Base-by-base conservation (phyloP, 1,139 yeast species). In the Candida sojae region DNA sequence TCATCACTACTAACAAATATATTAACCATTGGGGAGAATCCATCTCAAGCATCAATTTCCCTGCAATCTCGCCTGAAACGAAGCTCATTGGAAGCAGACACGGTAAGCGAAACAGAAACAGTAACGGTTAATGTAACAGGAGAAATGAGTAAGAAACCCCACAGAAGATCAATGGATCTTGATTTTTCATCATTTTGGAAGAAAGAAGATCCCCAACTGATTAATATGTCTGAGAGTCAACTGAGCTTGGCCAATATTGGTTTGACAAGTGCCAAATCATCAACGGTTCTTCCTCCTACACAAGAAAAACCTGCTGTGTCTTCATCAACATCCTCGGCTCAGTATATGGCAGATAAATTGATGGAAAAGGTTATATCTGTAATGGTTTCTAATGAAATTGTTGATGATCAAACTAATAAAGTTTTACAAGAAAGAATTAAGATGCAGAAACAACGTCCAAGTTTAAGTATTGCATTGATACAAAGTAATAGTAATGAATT, bases 361-460 rank as follows among this genome's bases (percentile, higher is more conserved):
- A 77, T 88, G 56, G 96, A 88, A 58, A 79, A 82, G 57, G 70
- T 88, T 37, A 71, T 88, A 3, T 71, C 81, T 29, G 82, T 88
- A 83, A 84, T 91, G 5, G 69, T 88, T 33, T 95, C 96, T 0
- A 76, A 86, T 5, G 75, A 85, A 11, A 71, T 82, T 3, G 72
- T 51, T 32, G 73, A 68, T 37, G 69, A 69, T 28, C 71, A 67
- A 48, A 62, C 72, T n/a, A 64, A 61, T 13, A 57, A 60, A 17
- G 65, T 81, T 9, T 51, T 73, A 17, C 70, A 76, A 41, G 77
- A 74, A 21, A 64, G 95, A 50, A 68, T 82, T 25, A 79, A 73
- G 46, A 77, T 79, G 54, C 90, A 88, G 50, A 80, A 80, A 52
- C 65, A 73, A 17, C 66, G 96, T 45, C 95, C 96, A 0, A 81